Percentiles rank a stretch among this genome's conserved stretches.
These are phyloP conservation scores for Alternaria conjuncta DNA, from an alignment of 2,329 filamentous ascomycete genomes.

Conservation along the genomic window DNA sequence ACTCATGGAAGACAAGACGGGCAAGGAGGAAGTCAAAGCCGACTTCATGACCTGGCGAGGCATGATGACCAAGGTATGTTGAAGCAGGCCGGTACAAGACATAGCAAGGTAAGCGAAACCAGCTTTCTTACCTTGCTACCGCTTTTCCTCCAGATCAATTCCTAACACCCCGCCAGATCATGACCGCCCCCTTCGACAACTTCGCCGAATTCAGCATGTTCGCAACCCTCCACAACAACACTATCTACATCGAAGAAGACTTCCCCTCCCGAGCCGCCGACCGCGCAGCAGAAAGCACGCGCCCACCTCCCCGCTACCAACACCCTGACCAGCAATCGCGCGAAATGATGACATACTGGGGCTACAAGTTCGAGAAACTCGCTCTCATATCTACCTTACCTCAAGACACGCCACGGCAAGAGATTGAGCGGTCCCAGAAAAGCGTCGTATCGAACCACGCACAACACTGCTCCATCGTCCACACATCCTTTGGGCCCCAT, in stretches of 20 bases:
- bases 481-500: slow-evolving; percentile 80
- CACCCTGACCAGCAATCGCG: slow-evolving; percentile 67
- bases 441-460: slow-evolving; percentile 84
- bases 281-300: slow-evolving; percentile 54
- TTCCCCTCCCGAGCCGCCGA: slow-evolving; percentile 72
- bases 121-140: slow-evolving; percentile 21
- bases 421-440: slow-evolving; percentile 77
- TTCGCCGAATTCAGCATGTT: slow-evolving; percentile 93
- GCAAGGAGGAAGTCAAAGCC: slow-evolving; percentile 64
- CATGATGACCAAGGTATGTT: slow-evolving; percentile 92
- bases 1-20: slow-evolving; percentile 73
- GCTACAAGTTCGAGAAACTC: slow-evolving; percentile 96
- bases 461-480: slow-evolving; percentile 94
- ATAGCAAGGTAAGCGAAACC: slow-evolving; percentile 22
- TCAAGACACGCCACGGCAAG: slow-evolving; percentile 77
- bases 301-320: slow-evolving; percentile 30
- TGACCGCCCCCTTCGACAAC: slow-evolving; percentile 82
- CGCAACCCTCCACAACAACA: slow-evolving; percentile 85
- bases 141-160: not conserved
- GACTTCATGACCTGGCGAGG: slow-evolving; percentile 93
- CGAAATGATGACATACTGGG: slow-evolving; percentile 92
- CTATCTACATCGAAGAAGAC: slow-evolving; percentile 87
- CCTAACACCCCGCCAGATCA: slow-evolving; percentile 65
- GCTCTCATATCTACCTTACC: slow-evolving; percentile 77
- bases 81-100: not conserved